Evolutionary conservation across 169 alveolate genomes (phyloP).

Genomic region (Plasmodium cynomolgi): DNA sequence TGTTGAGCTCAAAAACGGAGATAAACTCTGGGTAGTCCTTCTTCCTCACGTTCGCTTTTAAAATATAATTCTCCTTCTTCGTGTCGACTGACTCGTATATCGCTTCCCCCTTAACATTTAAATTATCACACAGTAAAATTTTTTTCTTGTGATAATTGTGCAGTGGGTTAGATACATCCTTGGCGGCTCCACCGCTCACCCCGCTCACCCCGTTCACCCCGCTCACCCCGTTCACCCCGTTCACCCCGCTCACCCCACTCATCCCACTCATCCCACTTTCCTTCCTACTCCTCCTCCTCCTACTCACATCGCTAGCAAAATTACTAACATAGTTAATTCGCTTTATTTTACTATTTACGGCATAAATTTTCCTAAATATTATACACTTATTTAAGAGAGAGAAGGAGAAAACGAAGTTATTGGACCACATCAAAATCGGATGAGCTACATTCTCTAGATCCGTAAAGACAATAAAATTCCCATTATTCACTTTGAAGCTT

Average conservation of each 20-base stretch:
- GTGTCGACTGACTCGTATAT: slow-evolving; percentile 70
- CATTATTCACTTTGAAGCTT: slow-evolving; percentile 71
- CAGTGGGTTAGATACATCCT: slow-evolving; percentile 37
- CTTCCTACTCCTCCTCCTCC: neutral
- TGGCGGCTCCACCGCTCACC: neutral
- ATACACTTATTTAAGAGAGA: slow-evolving; percentile 61
- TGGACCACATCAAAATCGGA: slow-evolving; percentile 74
- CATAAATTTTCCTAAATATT: slow-evolving; percentile 67
- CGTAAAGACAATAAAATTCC: slow-evolving; percentile 68
- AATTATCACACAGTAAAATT: slow-evolving; percentile 63
- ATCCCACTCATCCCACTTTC: too few species aligned
- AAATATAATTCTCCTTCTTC: slow-evolving; percentile 28
- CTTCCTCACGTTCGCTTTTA: slow-evolving; percentile 15
- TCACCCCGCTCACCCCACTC: neutral
- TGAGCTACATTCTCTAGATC: slow-evolving; percentile 53
- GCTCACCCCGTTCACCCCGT: neutral
- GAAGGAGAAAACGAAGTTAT: slow-evolving; percentile 66
- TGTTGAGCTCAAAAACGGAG: slow-evolving; percentile 55
- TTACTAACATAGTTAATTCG: slow-evolving; percentile 58
- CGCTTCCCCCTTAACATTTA: slow-evolving; percentile 74
- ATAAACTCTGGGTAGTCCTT: slow-evolving; percentile 22
- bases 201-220: neutral
- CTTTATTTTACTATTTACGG: slow-evolving; percentile 70
- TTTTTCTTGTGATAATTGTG: slow-evolving; percentile 64
- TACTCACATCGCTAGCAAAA: neutral